These are phyloP conservation scores for Debaryomyces robertsiae DNA, from an alignment of 1,139 yeast genomes.

Conservation along the genomic window DNA sequence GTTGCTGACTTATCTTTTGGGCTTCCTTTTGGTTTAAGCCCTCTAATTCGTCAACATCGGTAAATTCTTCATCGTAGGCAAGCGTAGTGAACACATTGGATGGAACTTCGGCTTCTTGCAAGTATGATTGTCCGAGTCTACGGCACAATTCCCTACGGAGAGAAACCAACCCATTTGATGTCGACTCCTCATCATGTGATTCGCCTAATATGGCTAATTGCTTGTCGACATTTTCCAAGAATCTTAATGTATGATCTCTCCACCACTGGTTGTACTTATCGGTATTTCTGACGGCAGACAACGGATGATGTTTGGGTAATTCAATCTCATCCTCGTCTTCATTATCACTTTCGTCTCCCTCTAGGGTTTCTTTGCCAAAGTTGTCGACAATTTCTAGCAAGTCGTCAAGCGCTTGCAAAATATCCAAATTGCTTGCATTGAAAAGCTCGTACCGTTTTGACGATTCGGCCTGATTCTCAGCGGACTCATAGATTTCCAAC, in stretches of 20 bases:
- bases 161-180: slow-evolving; percentile 14
- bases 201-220: slow-evolving; percentile 16
- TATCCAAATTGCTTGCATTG: slow-evolving; percentile 47
- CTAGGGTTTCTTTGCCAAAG: slow-evolving; percentile 55
- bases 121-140: slow-evolving; percentile 60
- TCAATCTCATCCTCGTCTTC: slow-evolving; percentile 29
- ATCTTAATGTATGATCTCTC: slow-evolving; percentile 52
- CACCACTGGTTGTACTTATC: slow-evolving; percentile 57
- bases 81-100: slow-evolving; percentile 56
- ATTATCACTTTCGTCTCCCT: slow-evolving; percentile 40
- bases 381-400: slow-evolving; percentile 65
- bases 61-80: slow-evolving; percentile 58
- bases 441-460: slow-evolving; percentile 29
- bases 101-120: slow-evolving; percentile 66
- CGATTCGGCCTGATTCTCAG: slow-evolving; percentile 37
- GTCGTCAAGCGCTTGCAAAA: slow-evolving; percentile 61
- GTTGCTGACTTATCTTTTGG: slow-evolving; percentile 50
- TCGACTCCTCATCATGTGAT: slow-evolving; percentile 14
- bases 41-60: slow-evolving; percentile 39
- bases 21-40: slow-evolving; percentile 47
- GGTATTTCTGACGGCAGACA: slow-evolving; percentile 38
- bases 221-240: slow-evolving; percentile 39
- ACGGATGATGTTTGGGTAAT: slow-evolving; percentile 55
- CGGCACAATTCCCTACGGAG: slow-evolving; percentile 45
- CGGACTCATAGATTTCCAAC: slow-evolving; percentile 45